Percentiles rank a stretch among this genome's conserved stretches.
These are phyloP conservation scores for Aspergillus bombycis DNA, from an alignment of 2,329 filamentous ascomycete species.

Conservation along the genomic window DNA sequence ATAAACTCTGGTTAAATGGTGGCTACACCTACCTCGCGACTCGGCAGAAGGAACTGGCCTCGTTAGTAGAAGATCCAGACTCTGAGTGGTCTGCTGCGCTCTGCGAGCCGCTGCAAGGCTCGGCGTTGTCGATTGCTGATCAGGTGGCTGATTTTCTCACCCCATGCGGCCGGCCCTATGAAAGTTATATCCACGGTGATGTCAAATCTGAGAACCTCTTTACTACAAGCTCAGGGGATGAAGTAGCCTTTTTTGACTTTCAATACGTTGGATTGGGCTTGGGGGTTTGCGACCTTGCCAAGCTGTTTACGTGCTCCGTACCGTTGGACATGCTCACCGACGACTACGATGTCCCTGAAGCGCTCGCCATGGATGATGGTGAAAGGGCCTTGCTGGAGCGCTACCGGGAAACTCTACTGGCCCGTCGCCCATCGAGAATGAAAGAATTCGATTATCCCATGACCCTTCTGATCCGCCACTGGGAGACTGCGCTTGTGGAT, in stretches of 20 bases:
- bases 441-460: constrained; percentile 57
- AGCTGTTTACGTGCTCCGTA: constrained; percentile 68
- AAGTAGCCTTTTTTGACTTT: constrained; percentile 69
- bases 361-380: constrained; percentile 54
- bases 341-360: constrained; percentile 34
- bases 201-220: constrained; percentile 73
- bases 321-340: constrained; percentile 56
- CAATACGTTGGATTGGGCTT: constrained; percentile 68
- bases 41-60: constrained; percentile 58
- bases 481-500: constrained; percentile 69
- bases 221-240: constrained; percentile 51
- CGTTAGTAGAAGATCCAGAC: constrained; percentile 49
- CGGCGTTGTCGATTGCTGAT: constrained; percentile 46
- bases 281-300: constrained; percentile 68
- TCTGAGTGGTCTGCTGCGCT: constrained; percentile 61
- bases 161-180: constrained; percentile 48
- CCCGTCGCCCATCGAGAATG: constrained; percentile 20
- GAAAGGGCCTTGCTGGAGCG: constrained; percentile 56
- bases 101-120: constrained; percentile 40
- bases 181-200: constrained; percentile 69
- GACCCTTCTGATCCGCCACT: constrained; percentile 57
- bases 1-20: constrained; percentile 63
- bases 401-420: constrained; percentile 44
- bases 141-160: constrained; percentile 56
- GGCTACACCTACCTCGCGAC: constrained; percentile 72